Conservation (phyloP, 306 rosid species). For the Sesbania bispinosa region DNA sequence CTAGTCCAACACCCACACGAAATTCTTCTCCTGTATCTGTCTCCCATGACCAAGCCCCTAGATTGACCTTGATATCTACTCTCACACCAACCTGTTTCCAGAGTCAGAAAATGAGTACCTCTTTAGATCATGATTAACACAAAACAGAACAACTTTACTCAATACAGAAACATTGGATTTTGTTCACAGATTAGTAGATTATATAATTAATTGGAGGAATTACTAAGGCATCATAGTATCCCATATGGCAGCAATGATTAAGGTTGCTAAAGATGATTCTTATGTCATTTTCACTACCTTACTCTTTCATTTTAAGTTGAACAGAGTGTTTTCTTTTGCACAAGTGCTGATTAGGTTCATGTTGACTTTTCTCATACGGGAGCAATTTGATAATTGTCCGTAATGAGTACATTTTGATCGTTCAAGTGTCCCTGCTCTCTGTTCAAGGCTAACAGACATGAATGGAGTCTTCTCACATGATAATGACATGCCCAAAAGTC, state of each 20-base stretch:
- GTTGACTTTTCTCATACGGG: neutral
- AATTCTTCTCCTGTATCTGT: conserved; percentile 52
- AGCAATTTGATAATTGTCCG: neutral
- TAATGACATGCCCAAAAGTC: neutral
- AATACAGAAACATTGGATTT: conserved; percentile 5
- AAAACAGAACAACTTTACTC: neutral
- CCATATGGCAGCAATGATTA: neutral
- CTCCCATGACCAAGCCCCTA: conserved; percentile 80
- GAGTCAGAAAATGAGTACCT: neutral
- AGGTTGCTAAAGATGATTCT: neutral
- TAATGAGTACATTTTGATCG: neutral
- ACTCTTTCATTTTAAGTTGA: neutral
- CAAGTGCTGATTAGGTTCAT: neutral
- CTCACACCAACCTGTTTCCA: conserved; percentile 48
- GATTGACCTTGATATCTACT: conserved; percentile 48
- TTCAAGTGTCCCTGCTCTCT: neutral
- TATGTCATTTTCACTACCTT: neutral
- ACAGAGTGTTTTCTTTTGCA: neutral
- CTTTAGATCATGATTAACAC: neutral
- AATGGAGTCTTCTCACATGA: neutral
- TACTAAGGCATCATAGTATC: neutral
- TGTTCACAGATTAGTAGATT: neutral
- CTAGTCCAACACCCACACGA: conserved; percentile 74
- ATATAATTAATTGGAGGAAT: neutral
- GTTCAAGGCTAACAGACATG: neutral